Base-by-base conservation (phyloP, 169 alveolate species). In the Plasmodium yoelii region DNA sequence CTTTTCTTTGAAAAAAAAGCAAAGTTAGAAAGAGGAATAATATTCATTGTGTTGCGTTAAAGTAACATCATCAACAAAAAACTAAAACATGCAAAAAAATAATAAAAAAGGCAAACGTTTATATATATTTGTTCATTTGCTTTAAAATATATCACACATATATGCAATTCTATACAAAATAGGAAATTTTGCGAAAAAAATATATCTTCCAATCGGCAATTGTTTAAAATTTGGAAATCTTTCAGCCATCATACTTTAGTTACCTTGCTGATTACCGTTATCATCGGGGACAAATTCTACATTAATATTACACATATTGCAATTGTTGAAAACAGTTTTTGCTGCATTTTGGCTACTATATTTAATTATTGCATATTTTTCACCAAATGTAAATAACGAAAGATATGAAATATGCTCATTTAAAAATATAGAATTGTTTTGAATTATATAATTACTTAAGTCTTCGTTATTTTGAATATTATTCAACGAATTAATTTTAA, bases 251-350 rank as follows among this genome's bases (percentile, higher is more conserved):
- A 34, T 12, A 4, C 65, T 18, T 2, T 55, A 73, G 34, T 6
- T 39, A 24, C 24, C 59, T 19, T 3, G 22, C 13, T 55, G 72
- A 0, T 56, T 56, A 4, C 64, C 88, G n/a, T 44, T 56, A 28
- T 82, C 90, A 10, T 82, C 90, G n/a, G 65, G 90, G 3, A 82
- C 90, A 53, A 82, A 82, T 13, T 82, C 90, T 26, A 44, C 90
- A 34, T 67, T 65, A 42, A 82, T 82, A 28, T 56, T 67, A 12
- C 19, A 82, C 72, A 82, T 65, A 24, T 4, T 10, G 63, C 90
- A 82, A 44, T 82, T 82, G 18, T 67, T 53, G 24, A 82, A 65
- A 12, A 82, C 90, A 19, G 53, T 82, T 34, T 70, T 53, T 26
- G 90, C 90, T 15, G 68, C 57, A 44, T 67, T 82, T 19, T 82